Evolutionary conservation across 305 asterid species (phyloP), one percentile per base, ranked within the genome.

Genomic region (Ruellia speciosa): DNA sequence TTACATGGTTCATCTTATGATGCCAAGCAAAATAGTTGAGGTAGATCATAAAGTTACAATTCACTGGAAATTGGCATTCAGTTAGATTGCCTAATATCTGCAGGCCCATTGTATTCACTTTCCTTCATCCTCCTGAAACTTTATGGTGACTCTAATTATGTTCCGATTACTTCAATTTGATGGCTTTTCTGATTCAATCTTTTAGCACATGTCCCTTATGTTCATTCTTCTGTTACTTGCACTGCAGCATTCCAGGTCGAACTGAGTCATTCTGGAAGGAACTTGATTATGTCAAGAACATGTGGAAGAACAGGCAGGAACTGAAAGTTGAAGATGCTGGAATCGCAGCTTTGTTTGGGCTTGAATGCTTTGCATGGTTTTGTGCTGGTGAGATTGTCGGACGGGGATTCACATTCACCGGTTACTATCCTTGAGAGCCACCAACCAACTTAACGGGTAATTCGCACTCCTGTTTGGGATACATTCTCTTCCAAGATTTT

Each of bases 251-350:
- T 63, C 90, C 90, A 46, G 80, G 82, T 12, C 83, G 87, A 2
- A 60, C 70, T 0, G 77, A 83, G 54, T 68, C 81, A 65, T 74
- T 83, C 28, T 54, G 79, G 79, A 83, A 76, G 68, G 90, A 83
- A 54, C 50, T 80, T 18, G 85, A 78, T 52, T 74, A 58, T 17
- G 79, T 72, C 28, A 83, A 83, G 83, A 68, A 71, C 58, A 54
- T 76, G 68, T 73, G 79, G 85, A 80, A 77, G 79, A 64, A 76
- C 65, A 72, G 78, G 55, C 79, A 76, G 63, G 83, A 83, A 51
- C 58, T 83, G 68, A 83, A 73, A 74, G 76, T 78, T 50, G 90
- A 83, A 62, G 74, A 83, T 70, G 90, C 83, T n/a, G 83, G 87
- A 62, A 77, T 83, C 59, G 90, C 87, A 59, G 76, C 81, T 39